phyloP scores from a whole-genome alignment of 768 basidiomycete genomes.

The Wakefieldia striispora region DNA sequence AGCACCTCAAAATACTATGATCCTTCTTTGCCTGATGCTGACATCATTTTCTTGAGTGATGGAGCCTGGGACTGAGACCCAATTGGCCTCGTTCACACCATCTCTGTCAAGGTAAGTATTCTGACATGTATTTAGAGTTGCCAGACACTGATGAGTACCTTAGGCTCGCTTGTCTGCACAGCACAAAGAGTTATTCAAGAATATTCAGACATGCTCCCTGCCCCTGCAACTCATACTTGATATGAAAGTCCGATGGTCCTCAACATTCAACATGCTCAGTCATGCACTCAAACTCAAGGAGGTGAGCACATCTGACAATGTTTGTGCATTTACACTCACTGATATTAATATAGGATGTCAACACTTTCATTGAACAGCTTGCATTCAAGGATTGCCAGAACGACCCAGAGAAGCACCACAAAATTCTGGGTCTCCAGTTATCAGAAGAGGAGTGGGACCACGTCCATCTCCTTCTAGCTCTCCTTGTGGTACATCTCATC shows the following conservation, averaged over 20 bases:
- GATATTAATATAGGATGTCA: slow-evolving; percentile 9
- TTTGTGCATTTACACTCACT: no score
- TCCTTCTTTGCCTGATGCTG: neutral
- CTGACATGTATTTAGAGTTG: no score
- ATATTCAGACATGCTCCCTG: no score
- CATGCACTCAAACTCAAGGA: no score
- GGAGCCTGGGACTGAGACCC: neutral
- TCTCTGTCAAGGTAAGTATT: neutral
- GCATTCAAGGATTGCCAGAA: neutral
- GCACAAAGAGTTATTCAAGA: no score
- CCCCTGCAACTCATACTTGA: no score
- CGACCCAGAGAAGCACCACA: neutral
- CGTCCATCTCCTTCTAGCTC: neutral
- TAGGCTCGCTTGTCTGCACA: no score
- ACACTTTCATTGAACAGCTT: slow-evolving; percentile 1
- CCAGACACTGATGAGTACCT: no score
- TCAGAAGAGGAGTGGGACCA: slow-evolving; percentile 1
- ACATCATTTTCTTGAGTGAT: neutral
- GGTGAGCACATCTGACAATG: no score
- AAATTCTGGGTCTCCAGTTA: slow-evolving; percentile 1
- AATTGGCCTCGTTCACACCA: neutral
- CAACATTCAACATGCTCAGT: no score
- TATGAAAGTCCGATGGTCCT: no score
- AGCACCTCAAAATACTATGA: neutral
- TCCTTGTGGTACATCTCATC: neutral